Conservation (phyloP, 192 early-diverging fungal species). For the Backusella macrospora region DNA sequence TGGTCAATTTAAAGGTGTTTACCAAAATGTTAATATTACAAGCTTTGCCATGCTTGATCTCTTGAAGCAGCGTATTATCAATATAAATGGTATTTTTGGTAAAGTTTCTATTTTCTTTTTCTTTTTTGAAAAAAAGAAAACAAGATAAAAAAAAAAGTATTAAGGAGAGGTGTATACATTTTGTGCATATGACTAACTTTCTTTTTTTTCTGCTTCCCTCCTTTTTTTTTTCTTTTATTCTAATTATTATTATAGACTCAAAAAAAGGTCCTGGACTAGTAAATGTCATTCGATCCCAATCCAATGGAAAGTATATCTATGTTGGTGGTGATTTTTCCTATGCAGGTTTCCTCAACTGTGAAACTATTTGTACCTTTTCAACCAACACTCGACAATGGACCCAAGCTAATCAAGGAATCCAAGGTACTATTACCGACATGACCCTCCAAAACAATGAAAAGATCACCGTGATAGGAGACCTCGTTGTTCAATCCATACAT, state of each 20-base stretch:
- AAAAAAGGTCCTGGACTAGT: conserved; percentile 17
- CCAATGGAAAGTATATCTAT: conserved; percentile 37
- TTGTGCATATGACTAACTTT: too few relatives aligned
- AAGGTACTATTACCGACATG: conserved; percentile 44
- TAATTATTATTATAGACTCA: not conserved
- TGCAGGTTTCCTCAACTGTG: conserved; percentile 39
- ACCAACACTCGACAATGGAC: conserved; percentile 30
- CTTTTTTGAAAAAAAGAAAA: too few relatives aligned
- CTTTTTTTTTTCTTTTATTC: not conserved
- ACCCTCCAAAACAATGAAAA: conserved; percentile 36
- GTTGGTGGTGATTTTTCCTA: conserved; percentile 61
- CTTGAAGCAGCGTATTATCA: conserved; percentile 25
- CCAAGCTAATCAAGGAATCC: conserved; percentile 9
- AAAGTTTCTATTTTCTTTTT: not conserved
- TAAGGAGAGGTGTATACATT: not conserved
- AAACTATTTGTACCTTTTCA: conserved; percentile 32
- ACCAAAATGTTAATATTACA: not conserved
- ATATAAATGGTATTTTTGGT: conserved; percentile 36
- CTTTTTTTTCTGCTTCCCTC: not conserved
- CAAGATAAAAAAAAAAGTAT: not conserved
- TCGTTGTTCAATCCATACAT: not conserved
- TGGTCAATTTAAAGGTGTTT: conserved; percentile 46
- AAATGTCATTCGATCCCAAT: conserved; percentile 20
- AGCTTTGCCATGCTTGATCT: conserved; percentile 59
- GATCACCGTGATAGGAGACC: not conserved